Evolutionary conservation across 2,329 filamentous ascomycete genomes (phyloP).

Genomic region (Pseudonectria buxi): DNA sequence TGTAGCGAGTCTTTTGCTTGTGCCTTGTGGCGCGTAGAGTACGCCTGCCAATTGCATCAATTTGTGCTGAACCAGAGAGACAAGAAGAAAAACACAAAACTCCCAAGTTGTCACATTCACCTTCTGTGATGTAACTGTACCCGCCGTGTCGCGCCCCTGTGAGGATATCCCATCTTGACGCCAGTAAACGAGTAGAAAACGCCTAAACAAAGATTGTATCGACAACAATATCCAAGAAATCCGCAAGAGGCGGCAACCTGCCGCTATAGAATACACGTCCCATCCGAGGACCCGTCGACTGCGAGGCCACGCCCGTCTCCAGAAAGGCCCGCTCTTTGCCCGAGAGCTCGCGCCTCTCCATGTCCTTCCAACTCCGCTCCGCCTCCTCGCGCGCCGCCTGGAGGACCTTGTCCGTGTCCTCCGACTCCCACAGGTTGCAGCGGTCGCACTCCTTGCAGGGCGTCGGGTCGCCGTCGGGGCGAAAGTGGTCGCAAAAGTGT

Average conservation of each 20-base stretch:
- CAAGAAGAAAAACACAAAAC: no score
- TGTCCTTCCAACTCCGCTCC: conserved; percentile 62
- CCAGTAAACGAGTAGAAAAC: conserved; percentile 5
- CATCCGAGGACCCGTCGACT: conserved; percentile 20
- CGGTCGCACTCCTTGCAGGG: conserved; percentile 72
- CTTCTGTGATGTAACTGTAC: no score
- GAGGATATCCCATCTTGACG: conserved; percentile 5
- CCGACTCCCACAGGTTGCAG: conserved; percentile 73
- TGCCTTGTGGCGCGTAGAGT: neutral
- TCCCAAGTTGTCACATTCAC: no score
- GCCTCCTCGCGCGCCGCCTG: conserved; percentile 63
- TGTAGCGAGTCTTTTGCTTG: conserved; percentile 15
- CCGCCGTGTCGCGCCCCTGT: no score
- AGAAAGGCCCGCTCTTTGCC: conserved; percentile 50
- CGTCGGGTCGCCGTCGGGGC: conserved; percentile 65
- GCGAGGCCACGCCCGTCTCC: conserved; percentile 42
- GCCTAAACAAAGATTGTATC: conserved; percentile 36
- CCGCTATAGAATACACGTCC: conserved; percentile 28
- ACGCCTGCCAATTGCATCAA: no score
- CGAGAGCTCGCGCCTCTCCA: conserved; percentile 53
- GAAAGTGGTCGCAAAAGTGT: conserved; percentile 95
- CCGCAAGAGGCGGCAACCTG: conserved; percentile 31
- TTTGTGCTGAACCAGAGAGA: no score
- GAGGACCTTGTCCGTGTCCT: conserved; percentile 64
- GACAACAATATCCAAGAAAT: conserved; percentile 40